phyloP scores from a whole-genome alignment of 495 filamentous ascomycete species.

The Xylaria telfairii region DNA sequence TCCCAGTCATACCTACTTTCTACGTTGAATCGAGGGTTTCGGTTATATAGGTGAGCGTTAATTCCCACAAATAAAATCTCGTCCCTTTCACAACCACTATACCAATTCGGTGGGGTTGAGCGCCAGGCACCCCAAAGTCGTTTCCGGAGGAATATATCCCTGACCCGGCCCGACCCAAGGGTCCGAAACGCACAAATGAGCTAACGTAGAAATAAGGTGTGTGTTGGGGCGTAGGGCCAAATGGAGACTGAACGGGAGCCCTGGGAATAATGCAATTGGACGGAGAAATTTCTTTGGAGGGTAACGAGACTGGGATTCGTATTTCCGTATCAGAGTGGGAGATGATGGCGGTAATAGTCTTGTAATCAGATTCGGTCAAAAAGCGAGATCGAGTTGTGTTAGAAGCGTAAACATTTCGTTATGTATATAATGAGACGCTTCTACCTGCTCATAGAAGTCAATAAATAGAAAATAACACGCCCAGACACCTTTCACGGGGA shows the following conservation, averaged over 20 bases:
- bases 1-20: too few species aligned
- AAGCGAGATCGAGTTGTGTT: neutral
- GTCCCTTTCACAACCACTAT: neutral
- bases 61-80: constrained; percentile 3
- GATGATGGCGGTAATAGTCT: neutral
- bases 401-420: neutral
- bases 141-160: constrained; percentile 4
- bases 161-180: neutral
- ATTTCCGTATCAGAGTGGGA: neutral
- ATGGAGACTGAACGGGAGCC: neutral
- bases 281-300: neutral
- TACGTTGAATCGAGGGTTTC: too few species aligned
- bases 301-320: neutral
- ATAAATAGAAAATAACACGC: neutral
- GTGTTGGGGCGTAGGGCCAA: neutral
- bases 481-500: neutral
- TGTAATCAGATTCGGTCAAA: neutral
- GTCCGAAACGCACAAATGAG: constrained; percentile 11
- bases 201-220: neutral
- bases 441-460: neutral
- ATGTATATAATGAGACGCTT: neutral
- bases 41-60: too few species aligned
- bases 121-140: neutral
- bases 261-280: neutral
- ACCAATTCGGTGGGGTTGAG: neutral